phyloP scores from a whole-genome alignment of 75 land plant genomes.

The Selaginella moellendorffii region DNA sequence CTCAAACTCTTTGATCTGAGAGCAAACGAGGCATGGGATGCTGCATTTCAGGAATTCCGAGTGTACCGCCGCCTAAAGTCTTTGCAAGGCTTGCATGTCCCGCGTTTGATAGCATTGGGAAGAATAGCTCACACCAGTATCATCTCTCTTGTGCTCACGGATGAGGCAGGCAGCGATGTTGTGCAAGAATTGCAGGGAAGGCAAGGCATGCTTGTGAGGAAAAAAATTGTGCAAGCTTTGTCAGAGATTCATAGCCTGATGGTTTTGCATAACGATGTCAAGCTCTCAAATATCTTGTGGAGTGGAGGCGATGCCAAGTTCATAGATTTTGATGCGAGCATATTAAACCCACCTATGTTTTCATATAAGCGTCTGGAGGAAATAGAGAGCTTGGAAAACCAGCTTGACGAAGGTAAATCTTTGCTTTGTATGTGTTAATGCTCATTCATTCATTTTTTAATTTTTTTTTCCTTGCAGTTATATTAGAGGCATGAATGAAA shows the following conservation, averaged over 20 bases:
- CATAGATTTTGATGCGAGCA: conserved; percentile 10
- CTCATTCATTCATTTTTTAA: no score
- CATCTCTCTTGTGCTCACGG: background rate
- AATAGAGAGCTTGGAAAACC: no score
- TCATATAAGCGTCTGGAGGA: no score
- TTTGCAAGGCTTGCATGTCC: background rate
- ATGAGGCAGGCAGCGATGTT: background rate
- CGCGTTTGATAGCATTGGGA: conserved; percentile 2
- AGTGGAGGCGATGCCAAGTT: background rate
- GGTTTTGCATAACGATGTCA: conserved; percentile 1
- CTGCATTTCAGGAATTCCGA: background rate
- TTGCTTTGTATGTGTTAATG: no score
- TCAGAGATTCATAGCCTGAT: background rate
- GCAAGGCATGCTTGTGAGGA: conserved; percentile 1
- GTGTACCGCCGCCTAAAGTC: background rate
- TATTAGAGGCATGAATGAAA: no score
- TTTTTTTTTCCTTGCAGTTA: no score
- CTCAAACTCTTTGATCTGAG: conserved; percentile 4
- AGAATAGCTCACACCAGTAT: conserved; percentile 5
- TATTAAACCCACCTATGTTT: no score
- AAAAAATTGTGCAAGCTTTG: background rate
- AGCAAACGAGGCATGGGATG: background rate
- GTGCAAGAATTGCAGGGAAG: background rate
- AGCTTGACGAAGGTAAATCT: no score
- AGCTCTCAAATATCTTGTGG: background rate